A percentile compares a stretch with the other conserved stretches of the same genome.
These are phyloP conservation scores for Claviceps spartinae DNA, from an alignment of 2,329 filamentous ascomycete species.

Conservation along the genomic window DNA sequence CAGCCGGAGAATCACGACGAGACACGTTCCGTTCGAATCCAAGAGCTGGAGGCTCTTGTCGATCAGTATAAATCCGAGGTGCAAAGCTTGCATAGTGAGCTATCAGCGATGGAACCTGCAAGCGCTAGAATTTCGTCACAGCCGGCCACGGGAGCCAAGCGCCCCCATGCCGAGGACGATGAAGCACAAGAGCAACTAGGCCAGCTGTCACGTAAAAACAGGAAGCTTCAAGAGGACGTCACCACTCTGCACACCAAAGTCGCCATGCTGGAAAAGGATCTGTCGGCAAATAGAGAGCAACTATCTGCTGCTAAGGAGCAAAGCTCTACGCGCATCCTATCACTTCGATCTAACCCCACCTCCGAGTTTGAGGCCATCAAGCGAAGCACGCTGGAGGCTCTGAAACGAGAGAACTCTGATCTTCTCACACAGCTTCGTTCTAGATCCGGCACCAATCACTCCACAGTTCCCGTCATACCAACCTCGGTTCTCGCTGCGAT, in stretches of 20 bases:
- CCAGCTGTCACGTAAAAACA: conserved; percentile 74
- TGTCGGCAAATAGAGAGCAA: conserved; percentile 59
- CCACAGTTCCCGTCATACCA: conserved; percentile 54
- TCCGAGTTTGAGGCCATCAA: conserved; percentile 77
- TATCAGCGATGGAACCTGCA: conserved; percentile 48
- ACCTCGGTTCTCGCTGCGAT: conserved; percentile 61
- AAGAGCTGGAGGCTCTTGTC: conserved; percentile 72
- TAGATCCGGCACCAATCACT: conserved; percentile 23
- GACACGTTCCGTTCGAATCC: conserved; percentile 58
- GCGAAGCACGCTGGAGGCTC: conserved; percentile 58
- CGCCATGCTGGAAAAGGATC: conserved; percentile 60
- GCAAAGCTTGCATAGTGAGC: conserved; percentile 56
- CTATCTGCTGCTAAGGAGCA: conserved; percentile 52
- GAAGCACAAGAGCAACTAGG: conserved; percentile 61
- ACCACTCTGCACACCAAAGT: conserved; percentile 54
- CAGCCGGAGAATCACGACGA: conserved; percentile 68
- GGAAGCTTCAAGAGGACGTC: conserved; percentile 69
- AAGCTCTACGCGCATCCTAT: conserved; percentile 68
- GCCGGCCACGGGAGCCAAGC: conserved; percentile 43
- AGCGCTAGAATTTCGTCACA: conserved; percentile 19
- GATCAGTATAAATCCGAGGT: conserved; percentile 78
- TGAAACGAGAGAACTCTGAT: conserved; percentile 73
- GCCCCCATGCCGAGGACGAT: conserved; percentile 46
- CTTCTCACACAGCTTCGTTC: conserved; percentile 58
- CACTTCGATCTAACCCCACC: conserved; percentile 85